Percentiles rank a stretch among this genome's conserved stretches.
Evolutionary conservation across 75 land plant genomes (phyloP).

Genomic region (Larix kaempferi): DNA sequence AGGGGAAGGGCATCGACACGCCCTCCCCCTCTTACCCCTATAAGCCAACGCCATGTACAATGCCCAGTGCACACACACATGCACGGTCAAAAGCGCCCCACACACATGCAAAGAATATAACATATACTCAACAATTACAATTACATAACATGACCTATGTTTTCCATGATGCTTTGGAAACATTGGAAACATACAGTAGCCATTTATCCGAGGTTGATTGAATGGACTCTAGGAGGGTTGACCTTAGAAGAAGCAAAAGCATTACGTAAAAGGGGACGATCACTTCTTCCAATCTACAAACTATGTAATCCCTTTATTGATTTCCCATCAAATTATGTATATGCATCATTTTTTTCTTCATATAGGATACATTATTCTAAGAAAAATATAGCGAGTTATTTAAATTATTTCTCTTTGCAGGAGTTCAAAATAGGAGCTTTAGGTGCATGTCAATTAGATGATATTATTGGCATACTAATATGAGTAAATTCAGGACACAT

Average conservation of each 20-base stretch:
- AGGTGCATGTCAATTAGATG: background rate
- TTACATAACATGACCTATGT: slow-evolving; percentile 66
- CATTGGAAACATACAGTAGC: slow-evolving; percentile 88
- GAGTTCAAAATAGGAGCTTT: background rate
- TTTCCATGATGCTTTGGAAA: slow-evolving; percentile 95
- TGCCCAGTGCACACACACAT: too few relatives aligned
- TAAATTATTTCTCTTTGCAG: too few relatives aligned
- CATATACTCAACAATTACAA: too few relatives aligned
- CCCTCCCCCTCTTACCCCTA: too few relatives aligned
- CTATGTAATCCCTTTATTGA: slow-evolving; percentile 35
- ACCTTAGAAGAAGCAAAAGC: slow-evolving; percentile 67
- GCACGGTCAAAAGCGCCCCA: too few relatives aligned
- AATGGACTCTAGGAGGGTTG: slow-evolving; percentile 72
- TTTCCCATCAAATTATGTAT: slow-evolving; percentile 47
- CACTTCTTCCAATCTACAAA: slow-evolving; percentile 64
- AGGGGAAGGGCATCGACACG: too few relatives aligned
- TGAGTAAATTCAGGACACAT: background rate
- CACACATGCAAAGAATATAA: too few relatives aligned
- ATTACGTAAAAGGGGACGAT: slow-evolving; percentile 63
- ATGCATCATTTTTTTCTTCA: slow-evolving; percentile 73
- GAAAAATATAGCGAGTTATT: background rate
- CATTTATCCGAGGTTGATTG: slow-evolving; percentile 77
- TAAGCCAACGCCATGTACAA: too few relatives aligned
- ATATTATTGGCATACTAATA: background rate
- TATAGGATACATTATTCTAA: background rate